Evolutionary conservation across 768 basidiomycete species (phyloP).

Genomic region (Pulveroboletus sp.): DNA sequence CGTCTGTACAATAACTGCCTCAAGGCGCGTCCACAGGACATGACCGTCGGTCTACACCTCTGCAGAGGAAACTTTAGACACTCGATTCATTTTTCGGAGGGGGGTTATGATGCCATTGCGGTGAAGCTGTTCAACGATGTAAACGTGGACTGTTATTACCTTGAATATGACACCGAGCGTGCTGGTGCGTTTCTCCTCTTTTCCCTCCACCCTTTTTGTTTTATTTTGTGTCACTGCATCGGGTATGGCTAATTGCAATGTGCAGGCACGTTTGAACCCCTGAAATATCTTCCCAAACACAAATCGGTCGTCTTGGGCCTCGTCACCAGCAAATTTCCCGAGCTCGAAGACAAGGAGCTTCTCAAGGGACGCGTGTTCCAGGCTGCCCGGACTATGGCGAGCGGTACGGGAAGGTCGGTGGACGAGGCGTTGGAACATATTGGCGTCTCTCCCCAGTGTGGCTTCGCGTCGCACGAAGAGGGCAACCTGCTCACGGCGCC

Average conservation of each 20-base stretch:
- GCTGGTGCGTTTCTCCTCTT: constrained; percentile 30
- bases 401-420: constrained; percentile 33
- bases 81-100: constrained; percentile 40
- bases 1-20: constrained; percentile 37
- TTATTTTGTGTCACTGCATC: background rate
- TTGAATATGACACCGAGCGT: constrained; percentile 45
- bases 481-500: constrained; percentile 37
- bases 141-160: constrained; percentile 42
- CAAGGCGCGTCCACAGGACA: constrained; percentile 34
- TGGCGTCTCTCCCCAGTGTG: constrained; percentile 47
- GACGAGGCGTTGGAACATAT: constrained; percentile 38
- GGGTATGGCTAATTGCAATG: background rate
- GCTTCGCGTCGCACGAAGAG: constrained; percentile 44
- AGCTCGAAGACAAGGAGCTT: constrained; percentile 39
- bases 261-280: constrained; percentile 30
- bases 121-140: constrained; percentile 41
- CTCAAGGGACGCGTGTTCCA: constrained; percentile 38
- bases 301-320: constrained; percentile 41
- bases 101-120: constrained; percentile 43
- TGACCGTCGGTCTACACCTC: constrained; percentile 40
- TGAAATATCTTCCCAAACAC: constrained; percentile 29
- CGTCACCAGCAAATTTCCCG: constrained; percentile 40
- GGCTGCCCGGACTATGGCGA: constrained; percentile 41
- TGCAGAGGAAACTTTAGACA: constrained; percentile 37
- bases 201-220: fast-evolving